phyloP scores from a whole-genome alignment of 495 filamentous ascomycete species.

The Podospora didyma region DNA sequence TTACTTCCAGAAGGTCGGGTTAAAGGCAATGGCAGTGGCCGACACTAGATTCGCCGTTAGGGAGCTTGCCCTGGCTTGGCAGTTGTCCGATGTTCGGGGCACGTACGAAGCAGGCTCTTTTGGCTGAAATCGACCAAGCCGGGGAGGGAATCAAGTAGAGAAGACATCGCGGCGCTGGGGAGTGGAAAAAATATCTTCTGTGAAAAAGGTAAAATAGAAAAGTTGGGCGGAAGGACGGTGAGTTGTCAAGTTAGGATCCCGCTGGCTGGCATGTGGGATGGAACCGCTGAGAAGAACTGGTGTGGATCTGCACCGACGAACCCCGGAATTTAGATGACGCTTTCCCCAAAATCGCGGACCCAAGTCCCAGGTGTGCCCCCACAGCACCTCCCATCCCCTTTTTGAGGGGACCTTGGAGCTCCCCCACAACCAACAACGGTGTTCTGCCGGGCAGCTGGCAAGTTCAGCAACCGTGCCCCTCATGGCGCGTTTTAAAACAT shows the following conservation, averaged over 20 bases:
- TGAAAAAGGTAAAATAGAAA: no score
- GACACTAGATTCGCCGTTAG: constrained; percentile 51
- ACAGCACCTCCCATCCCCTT: background rate
- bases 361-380: background rate
- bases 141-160: constrained; percentile 22
- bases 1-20: constrained; percentile 80
- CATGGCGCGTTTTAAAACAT: constrained; percentile 11
- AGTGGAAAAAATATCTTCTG: background rate
- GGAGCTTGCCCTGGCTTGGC: constrained; percentile 1
- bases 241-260: no score
- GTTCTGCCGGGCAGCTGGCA: background rate
- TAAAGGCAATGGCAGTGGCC: constrained; percentile 64
- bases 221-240: background rate
- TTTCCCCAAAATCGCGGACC: background rate
- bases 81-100: constrained; percentile 7
- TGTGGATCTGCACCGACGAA: background rate
- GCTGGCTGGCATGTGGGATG: no score
- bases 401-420: no score
- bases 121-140: constrained; percentile 59
- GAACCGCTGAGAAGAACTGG: background rate
- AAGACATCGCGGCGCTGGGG: constrained; percentile 14
- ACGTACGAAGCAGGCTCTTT: constrained; percentile 59
- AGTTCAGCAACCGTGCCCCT: background rate
- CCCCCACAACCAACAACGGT: background rate
- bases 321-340: background rate